Conservation (phyloP, 768 basidiomycete species). For the Terana coerulea region DNA sequence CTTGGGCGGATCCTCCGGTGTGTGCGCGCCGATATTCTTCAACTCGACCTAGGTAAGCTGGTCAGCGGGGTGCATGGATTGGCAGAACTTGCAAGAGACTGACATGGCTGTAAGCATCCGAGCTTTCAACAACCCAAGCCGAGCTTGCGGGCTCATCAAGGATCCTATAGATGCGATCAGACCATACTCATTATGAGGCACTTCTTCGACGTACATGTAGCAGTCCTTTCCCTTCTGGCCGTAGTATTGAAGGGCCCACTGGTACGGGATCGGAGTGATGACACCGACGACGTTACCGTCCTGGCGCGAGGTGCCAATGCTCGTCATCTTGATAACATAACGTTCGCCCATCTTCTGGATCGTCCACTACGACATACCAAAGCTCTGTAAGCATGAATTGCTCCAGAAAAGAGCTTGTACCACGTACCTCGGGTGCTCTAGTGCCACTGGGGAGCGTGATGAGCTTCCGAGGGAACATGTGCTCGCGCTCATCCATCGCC, state of each 20-base stretch:
- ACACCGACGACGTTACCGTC: neutral
- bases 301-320: neutral
- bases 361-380: neutral
- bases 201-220: neutral
- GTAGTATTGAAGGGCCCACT: neutral
- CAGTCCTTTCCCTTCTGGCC: neutral
- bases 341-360: too few relatives aligned
- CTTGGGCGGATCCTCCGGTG: neutral
- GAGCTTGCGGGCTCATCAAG: neutral
- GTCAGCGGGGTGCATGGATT: neutral
- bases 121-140: neutral
- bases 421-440: neutral
- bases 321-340: neutral
- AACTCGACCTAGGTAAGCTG: neutral
- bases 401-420: neutral
- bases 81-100: neutral
- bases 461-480: too few relatives aligned
- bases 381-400: neutral
- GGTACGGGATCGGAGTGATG: neutral
- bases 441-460: neutral
- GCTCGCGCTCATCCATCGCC: neutral
- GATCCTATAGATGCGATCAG: neutral
- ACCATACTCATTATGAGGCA: neutral
- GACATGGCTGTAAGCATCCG: neutral
- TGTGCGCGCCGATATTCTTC: neutral